phyloP scores from a whole-genome alignment of 768 basidiomycete species.

The Hericium coralloides region DNA sequence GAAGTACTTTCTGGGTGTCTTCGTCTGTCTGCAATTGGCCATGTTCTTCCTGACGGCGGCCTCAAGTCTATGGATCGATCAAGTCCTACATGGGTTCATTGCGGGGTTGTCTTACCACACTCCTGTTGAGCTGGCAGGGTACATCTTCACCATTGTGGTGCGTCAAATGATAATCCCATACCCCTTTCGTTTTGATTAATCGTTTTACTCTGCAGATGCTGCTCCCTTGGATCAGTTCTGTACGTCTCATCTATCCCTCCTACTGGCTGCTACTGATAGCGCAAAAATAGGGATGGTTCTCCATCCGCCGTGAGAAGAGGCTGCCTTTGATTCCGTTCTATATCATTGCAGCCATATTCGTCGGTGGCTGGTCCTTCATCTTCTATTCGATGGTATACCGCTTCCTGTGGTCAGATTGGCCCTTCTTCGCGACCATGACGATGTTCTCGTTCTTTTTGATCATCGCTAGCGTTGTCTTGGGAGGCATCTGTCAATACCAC shows the following conservation, averaged over 20 bases:
- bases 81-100: slow-evolving; percentile 40
- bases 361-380: slow-evolving; percentile 17
- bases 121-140: slow-evolving; percentile 32
- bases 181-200: neutral
- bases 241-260: slow-evolving; percentile 12
- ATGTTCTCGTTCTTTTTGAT: slow-evolving; percentile 30
- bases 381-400: slow-evolving; percentile 21
- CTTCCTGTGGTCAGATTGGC: slow-evolving; percentile 32
- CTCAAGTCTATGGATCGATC: slow-evolving; percentile 48
- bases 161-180: slow-evolving; percentile 11
- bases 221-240: slow-evolving; percentile 46
- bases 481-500: slow-evolving; percentile 39
- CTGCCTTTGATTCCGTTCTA: slow-evolving; percentile 35
- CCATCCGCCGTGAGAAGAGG: slow-evolving; percentile 39
- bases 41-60: slow-evolving; percentile 41
- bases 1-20: slow-evolving; percentile 48
- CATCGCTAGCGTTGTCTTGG: slow-evolving; percentile 33
- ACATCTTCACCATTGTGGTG: slow-evolving; percentile 38
- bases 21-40: slow-evolving; percentile 46
- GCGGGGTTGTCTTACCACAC: slow-evolving; percentile 32
- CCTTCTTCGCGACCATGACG: slow-evolving; percentile 39
- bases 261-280: neutral
- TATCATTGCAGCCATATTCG: slow-evolving; percentile 28
- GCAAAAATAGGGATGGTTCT: slow-evolving; percentile 39
- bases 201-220: slow-evolving; percentile 26